Conservation (phyloP, 1,284 basidiomycete genomes). For the Moesziomyces antarcticus region DNA sequence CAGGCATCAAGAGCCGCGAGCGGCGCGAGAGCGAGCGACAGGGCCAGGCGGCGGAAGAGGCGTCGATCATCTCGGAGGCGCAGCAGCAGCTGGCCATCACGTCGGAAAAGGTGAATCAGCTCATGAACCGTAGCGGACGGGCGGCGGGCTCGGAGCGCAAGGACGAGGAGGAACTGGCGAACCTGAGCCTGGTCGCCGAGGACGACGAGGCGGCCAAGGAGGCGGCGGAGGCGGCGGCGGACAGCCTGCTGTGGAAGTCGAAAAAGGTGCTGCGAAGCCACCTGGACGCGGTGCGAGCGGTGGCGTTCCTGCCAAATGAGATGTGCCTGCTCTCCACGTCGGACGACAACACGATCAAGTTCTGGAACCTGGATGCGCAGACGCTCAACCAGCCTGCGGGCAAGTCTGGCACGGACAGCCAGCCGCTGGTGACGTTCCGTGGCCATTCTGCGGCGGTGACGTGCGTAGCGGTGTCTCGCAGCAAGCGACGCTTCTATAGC, state of each 20-base stretch:
- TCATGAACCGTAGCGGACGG: conserved; percentile 46
- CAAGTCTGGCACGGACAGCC: conserved; percentile 37
- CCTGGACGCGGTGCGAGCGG: conserved; percentile 87
- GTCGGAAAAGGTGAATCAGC: conserved; percentile 53
- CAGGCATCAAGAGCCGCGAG: conserved; percentile 47
- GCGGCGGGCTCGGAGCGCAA: conserved; percentile 28
- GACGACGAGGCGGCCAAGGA: conserved; percentile 42
- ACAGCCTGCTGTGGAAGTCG: conserved; percentile 62
- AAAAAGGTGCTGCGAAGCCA: conserved; percentile 74
- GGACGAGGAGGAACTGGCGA: conserved; percentile 57
- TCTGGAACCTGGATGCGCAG: conserved; percentile 78
- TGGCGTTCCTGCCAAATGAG: conserved; percentile 84
- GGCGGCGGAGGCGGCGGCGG: conserved; percentile 46
- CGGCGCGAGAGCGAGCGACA: conserved; percentile 42
- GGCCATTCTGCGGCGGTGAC: conserved; percentile 95
- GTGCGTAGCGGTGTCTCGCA: conserved; percentile 82
- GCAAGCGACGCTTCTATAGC: conserved; percentile 83
- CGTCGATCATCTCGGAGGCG: conserved; percentile 42
- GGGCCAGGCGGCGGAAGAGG: conserved; percentile 19
- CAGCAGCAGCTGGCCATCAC: conserved; percentile 51
- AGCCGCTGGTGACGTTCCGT: conserved; percentile 81
- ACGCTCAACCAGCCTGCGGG: conserved; percentile 36
- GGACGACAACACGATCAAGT: conserved; percentile 94
- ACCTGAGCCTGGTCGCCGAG: conserved; percentile 45
- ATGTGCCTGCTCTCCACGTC: conserved; percentile 87